Base-by-base conservation (phyloP, 805 yeast genomes). In the Lachancea cidri region DNA sequence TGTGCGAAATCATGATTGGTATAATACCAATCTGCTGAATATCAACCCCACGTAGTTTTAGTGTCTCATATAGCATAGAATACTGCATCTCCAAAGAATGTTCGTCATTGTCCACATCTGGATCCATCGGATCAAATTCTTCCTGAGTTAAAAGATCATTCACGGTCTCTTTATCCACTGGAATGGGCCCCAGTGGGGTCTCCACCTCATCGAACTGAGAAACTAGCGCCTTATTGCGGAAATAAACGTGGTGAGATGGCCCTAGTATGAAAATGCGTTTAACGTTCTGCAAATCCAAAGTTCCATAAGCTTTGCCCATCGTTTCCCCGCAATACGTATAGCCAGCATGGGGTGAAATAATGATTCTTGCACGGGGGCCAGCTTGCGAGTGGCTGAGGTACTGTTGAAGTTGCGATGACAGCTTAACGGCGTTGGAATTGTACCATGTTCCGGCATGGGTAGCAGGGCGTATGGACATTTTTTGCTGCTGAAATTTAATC, bases 371-470 rank as follows among this genome's bases (percentile, higher is more conserved):
- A 2, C 70, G 70, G 2, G 51, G 41, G 2, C 67, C 51, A 8
- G 47, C 41, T 17, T 33, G 39, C 16, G 35, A 38, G n/a, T 30
- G 29, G 25, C 35, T 38, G 34, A 85, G 61, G 50, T 67, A 77
- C 1, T 56, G 54, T 9, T 72, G 71, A 14, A 91, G 43, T 48
- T 85, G 85, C 6, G 55, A 43, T 2, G 67, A 58, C 11, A 91
- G 68, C 16, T 55, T 57, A 1, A 53, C 33, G 0, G 70, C 50
- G 35, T 71, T 70, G 11, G 68, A 68, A 2, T 78, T 52, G 60
- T 93, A 91, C 98, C 98, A 91, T 2, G 88, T 62, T 2, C 98
- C 98, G 2, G 96, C 82, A 60, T 91, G 97, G 2, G 94, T 73
- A 1, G 95, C 95, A 3, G 80, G 75, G 39, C 88, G 66, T 33